Base-by-base conservation (phyloP, 208 protist genomes). In the Leptomonas seymouri region DNA sequence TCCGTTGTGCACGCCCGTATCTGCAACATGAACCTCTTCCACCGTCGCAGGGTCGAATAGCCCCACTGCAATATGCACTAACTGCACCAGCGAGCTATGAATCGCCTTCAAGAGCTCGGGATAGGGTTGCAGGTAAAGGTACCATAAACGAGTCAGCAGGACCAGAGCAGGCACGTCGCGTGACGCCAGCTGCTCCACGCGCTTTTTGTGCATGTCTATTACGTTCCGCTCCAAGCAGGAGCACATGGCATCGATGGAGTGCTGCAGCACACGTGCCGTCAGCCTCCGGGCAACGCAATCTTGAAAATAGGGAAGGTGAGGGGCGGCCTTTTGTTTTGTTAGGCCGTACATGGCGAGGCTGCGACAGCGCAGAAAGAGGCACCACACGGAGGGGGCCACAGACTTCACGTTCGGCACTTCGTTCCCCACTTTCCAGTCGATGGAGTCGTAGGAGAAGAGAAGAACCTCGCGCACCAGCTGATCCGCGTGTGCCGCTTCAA, bases 81-180 rank as follows among this genome's bases (percentile, higher is more conserved):
- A 23, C 20, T 36, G 57, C 23, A 51, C 61, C 36, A 76, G 41
- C 8, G 71, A 65, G 36, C 1, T 28, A 23, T 69, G 55, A 18
- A 76, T 44, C 0, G 15, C 36, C 18, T 25, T 31, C 41, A 34
- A 18, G n/a, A 42, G 46, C 8, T 16, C 18, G 4, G 28, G 30
- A 30, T 25, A 34, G 45, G 45, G 60, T 21, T 34, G 60, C 31
- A 65, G 31, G 12, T 55, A 68, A 9, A n/a, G 25, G 44, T 64
- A 76, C 71, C 53, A 76, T 3, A 76, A 56, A 15, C 71, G 71
- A 16, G 57, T 60, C 20, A 76, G 53, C 36, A 76, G 28, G 36
- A 71, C 63, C 9, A 76, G 56, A 28, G 56, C 70, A 1, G 71
- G 71, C 15, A 76, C 34, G 44, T 76, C 71, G 28, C 55, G 65